A percentile compares a stretch with the other conserved stretches of the same genome.
Evolutionary conservation across 352 stramenopile genomes (phyloP).

Genomic region (Phytophthora ohioensis): DNA sequence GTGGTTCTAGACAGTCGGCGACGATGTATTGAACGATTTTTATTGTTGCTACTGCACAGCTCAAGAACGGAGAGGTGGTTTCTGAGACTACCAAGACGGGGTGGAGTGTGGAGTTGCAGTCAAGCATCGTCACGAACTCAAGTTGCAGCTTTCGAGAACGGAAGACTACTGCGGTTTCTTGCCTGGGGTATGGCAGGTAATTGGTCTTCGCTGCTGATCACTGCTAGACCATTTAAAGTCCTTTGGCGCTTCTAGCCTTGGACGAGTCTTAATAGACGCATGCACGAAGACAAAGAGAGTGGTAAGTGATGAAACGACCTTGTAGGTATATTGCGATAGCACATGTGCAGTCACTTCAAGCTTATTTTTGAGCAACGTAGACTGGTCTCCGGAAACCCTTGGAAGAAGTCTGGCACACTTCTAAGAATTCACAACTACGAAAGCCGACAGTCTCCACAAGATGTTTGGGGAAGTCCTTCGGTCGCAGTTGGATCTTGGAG

Average conservation of each 20-base stretch:
- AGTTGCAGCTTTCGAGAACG: slow-evolving; percentile 8
- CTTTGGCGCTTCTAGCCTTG: slow-evolving; percentile 9
- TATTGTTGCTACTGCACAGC: slow-evolving; percentile 29
- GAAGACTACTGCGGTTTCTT: slow-evolving; percentile 32
- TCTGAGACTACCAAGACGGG: slow-evolving; percentile 30
- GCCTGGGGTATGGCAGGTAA: slow-evolving; percentile 29
- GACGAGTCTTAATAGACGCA: slow-evolving; percentile 44
- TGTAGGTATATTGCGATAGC: slow-evolving; percentile 25
- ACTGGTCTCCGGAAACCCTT: slow-evolving; percentile 82
- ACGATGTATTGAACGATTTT: slow-evolving; percentile 1
- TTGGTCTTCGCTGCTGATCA: slow-evolving; percentile 17
- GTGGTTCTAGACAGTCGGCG: not conserved
- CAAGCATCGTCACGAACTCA: slow-evolving; percentile 7
- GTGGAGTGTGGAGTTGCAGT: not conserved
- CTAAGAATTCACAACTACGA: slow-evolving; percentile 69
- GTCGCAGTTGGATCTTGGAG: slow-evolving; percentile 70
- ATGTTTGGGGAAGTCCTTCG: slow-evolving; percentile 76
- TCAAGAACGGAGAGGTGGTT: slow-evolving; percentile 65
- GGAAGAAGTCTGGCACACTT: slow-evolving; percentile 78
- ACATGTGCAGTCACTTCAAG: slow-evolving; percentile 8
- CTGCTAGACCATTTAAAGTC: slow-evolving; percentile 30
- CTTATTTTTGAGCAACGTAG: slow-evolving; percentile 79
- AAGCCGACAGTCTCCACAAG: slow-evolving; percentile 72
- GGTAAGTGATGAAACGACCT: slow-evolving; percentile 36
- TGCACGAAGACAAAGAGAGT: slow-evolving; percentile 42